These are phyloP conservation scores for Sherardia arvensis DNA, from an alignment of 257 asterid species.

Conservation along the genomic window DNA sequence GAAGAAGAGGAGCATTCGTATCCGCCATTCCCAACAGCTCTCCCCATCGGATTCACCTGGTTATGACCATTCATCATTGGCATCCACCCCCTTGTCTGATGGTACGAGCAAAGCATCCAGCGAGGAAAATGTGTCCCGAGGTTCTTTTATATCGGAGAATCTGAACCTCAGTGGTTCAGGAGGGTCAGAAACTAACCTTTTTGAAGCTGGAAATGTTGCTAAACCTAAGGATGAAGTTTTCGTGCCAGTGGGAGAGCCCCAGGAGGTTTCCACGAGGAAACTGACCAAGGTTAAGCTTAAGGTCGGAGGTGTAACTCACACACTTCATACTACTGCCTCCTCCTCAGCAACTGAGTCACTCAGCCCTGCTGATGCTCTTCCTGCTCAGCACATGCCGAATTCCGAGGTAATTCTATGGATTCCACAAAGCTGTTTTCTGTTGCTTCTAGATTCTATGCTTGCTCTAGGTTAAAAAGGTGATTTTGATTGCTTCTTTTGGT, in stretches of 20 bases:
- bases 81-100: conserved; percentile 52
- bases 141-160: conserved; percentile 16
- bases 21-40: conserved; percentile 44
- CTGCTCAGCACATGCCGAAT: conserved; percentile 21
- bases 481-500: background rate
- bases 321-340: conserved; percentile 43
- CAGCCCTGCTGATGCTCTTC: conserved; percentile 24
- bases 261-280: conserved; percentile 25
- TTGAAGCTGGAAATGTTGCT: conserved; percentile 27
- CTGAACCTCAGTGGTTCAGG: conserved; percentile 16
- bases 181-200: conserved; percentile 25
- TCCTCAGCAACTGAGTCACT: conserved; percentile 34
- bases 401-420: conserved; percentile 26
- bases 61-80: conserved; percentile 40
- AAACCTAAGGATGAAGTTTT: conserved; percentile 24
- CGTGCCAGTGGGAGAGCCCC: conserved; percentile 20
- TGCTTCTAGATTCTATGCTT: background rate
- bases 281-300: conserved; percentile 62
- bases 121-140: conserved; percentile 27
- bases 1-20: conserved; percentile 51
- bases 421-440: background rate
- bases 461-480: background rate
- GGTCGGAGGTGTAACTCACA: conserved; percentile 74
- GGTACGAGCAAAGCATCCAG: conserved; percentile 42
- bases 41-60: conserved; percentile 34